Percentiles rank a stretch among this genome's conserved stretches.
These are phyloP conservation scores for Fusarium hostae DNA, from an alignment of 2,329 filamentous ascomycete species.

Conservation along the genomic window DNA sequence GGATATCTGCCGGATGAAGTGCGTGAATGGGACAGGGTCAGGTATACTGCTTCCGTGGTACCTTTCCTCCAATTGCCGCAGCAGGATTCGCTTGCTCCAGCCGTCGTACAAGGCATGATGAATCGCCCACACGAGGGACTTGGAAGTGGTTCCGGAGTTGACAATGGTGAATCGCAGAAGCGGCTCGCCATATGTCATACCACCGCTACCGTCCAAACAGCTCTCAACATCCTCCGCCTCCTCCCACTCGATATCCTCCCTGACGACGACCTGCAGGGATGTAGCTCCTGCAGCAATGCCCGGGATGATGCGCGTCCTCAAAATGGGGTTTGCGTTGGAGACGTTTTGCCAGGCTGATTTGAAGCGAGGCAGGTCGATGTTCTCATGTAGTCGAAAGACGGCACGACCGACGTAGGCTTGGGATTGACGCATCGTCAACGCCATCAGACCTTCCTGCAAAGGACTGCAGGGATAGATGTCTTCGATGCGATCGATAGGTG, in stretches of 20 bases:
- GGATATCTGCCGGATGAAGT: conserved; percentile 10
- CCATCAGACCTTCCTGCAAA: conserved; percentile 8
- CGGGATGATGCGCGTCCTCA: conserved; percentile 9
- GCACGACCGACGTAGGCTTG: conserved; percentile 1
- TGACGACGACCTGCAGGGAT: conserved; percentile 7
- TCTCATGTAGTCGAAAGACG: conserved; percentile 9
- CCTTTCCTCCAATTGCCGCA: conserved; percentile 6
- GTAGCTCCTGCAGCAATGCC: conserved; percentile 4
- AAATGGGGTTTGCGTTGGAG: conserved; percentile 8
- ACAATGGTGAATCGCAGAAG: conserved; percentile 10
- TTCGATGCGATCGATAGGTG: conserved; percentile 8
- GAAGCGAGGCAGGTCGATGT: conserved; percentile 7
- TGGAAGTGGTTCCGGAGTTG: conserved; percentile 6
- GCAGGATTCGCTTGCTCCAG: conserved; percentile 11
- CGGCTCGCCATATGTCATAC: conserved; percentile 11
- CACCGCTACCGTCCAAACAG: conserved; percentile 2
- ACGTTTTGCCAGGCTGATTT: conserved; percentile 10
- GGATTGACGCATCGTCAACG: not conserved
- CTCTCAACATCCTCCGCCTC: conserved; percentile 7
- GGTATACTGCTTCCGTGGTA: conserved; percentile 8
- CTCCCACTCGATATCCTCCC: conserved; percentile 10
- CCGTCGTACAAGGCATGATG: conserved; percentile 9
- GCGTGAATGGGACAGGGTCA: conserved; percentile 6
- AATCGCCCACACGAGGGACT: conserved; percentile 8
- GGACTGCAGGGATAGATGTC: conserved; percentile 12